phyloP scores from a whole-genome alignment of 768 basidiomycete species.

The Antrodiella citrinella region DNA sequence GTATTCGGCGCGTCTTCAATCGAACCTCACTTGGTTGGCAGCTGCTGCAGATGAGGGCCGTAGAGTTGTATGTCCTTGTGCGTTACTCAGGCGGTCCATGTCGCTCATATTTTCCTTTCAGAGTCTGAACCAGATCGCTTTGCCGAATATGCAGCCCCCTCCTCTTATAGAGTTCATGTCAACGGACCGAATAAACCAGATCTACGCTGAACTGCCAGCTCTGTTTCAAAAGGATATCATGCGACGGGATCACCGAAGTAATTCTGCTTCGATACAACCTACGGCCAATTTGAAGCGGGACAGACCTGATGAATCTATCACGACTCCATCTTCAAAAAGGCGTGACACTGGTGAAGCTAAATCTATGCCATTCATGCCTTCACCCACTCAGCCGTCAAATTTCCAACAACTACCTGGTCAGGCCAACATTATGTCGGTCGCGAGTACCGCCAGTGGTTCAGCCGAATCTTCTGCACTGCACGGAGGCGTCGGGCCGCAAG shows the following conservation, averaged over 20 bases:
- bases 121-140: constrained; percentile 24
- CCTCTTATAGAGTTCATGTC: constrained; percentile 42
- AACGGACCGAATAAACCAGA: constrained; percentile 53
- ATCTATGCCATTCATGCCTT: constrained; percentile 17
- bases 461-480: too few relatives aligned
- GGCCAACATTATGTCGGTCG: constrained; percentile 9
- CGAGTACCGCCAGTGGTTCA: constrained; percentile 2
- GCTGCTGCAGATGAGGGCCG: constrained; percentile 53
- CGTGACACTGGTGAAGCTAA: constrained; percentile 64
- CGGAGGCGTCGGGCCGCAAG: too few relatives aligned
- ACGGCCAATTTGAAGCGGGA: constrained; percentile 45
- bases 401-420: too few relatives aligned
- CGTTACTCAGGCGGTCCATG: background rate
- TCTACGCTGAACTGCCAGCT: constrained; percentile 53
- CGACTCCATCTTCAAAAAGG: constrained; percentile 48
- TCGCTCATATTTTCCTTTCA: too few relatives aligned
- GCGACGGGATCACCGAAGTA: constrained; percentile 8
- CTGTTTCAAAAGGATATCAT: constrained; percentile 46
- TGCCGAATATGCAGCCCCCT: constrained; percentile 53
- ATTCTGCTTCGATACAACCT: constrained; percentile 10
- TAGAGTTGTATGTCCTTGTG: constrained; percentile 33
- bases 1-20: constrained; percentile 53
- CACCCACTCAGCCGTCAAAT: too few relatives aligned
- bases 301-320: constrained; percentile 40
- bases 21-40: constrained; percentile 66